phyloP scores from a whole-genome alignment of 306 rosid genomes.

The Quercus parvula region DNA sequence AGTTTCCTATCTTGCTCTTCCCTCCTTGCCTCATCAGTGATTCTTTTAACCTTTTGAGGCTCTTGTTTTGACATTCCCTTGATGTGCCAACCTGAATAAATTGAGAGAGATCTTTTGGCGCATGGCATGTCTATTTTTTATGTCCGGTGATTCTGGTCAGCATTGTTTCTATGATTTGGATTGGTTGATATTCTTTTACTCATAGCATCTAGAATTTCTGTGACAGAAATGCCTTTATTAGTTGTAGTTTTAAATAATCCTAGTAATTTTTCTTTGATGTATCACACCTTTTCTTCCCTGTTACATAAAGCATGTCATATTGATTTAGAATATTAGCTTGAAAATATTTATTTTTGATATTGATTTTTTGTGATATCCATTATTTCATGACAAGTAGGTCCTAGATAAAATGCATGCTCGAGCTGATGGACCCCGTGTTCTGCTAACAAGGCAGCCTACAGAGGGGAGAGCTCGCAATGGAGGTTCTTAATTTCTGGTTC shows the following conservation, averaged over 20 bases:
- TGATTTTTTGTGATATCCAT: not conserved
- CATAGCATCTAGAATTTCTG: not conserved
- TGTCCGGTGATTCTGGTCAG: not conserved
- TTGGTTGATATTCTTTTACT: not conserved
- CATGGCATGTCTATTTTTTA: not conserved
- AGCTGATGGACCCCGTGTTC: conserved; percentile 70
- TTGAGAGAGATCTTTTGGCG: not conserved
- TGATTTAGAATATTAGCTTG: not conserved
- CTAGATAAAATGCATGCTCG: conserved; percentile 98
- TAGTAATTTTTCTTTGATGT: not conserved
- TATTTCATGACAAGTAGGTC: conserved; percentile 47
- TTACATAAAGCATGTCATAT: not conserved
- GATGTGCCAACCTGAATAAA: not conserved
- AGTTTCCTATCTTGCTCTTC: not conserved
- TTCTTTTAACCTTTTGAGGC: not conserved
- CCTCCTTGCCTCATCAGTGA: not conserved
- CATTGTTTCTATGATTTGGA: not conserved
- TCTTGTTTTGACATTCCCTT: not conserved
- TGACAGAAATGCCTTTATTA: not conserved
- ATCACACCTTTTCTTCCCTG: not conserved
- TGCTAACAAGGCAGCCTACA: conserved; percentile 89
- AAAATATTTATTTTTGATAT: not conserved
- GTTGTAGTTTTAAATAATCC: not conserved
- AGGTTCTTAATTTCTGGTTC: conserved; percentile 45
- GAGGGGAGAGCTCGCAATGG: conserved; percentile 96